A percentile compares a stretch with the other conserved stretches of the same genome.
Evolutionary conservation across 805 yeast genomes (phyloP).

Genomic region (Ogataea nakhonphanomensis): DNA sequence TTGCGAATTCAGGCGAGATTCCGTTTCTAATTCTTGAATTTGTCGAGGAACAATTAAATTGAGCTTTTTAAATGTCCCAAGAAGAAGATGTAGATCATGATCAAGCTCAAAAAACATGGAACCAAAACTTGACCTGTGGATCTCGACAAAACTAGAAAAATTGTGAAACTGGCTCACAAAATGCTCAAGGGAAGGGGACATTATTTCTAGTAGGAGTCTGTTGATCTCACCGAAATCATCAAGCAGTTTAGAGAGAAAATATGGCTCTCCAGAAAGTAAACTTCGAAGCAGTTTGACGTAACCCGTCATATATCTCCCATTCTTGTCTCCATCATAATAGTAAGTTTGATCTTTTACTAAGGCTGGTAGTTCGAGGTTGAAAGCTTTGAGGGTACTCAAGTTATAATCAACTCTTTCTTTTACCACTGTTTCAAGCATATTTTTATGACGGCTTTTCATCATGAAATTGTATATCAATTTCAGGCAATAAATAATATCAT

Average conservation of each 20-base stretch:
- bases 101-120: slow-evolving; percentile 53
- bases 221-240: slow-evolving; percentile 35
- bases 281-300: slow-evolving; percentile 16
- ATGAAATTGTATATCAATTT: slow-evolving; percentile 46
- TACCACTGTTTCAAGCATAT: slow-evolving; percentile 35
- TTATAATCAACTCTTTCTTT: slow-evolving; percentile 43
- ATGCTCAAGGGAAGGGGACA: slow-evolving; percentile 42
- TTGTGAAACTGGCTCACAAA: slow-evolving; percentile 37
- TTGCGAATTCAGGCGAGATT: slow-evolving; percentile 18
- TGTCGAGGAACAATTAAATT: slow-evolving; percentile 17
- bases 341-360: slow-evolving; percentile 30
- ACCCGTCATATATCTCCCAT: slow-evolving; percentile 14
- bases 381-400: slow-evolving; percentile 40
- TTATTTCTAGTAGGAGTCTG: slow-evolving; percentile 57
- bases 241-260: slow-evolving; percentile 28
- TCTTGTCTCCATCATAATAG: slow-evolving; percentile 28
- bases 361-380: slow-evolving; percentile 38
- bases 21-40: slow-evolving; percentile 8
- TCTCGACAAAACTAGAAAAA: slow-evolving; percentile 39
- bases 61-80: slow-evolving; percentile 14
- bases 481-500: slow-evolving; percentile 34
- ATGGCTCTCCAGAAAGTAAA: slow-evolving; percentile 19
- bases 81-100: slow-evolving; percentile 16
- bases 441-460: slow-evolving; percentile 27
- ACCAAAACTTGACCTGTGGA: slow-evolving; percentile 45